phyloP scores from a whole-genome alignment of 768 basidiomycete genomes.

The Tylopilus subfusipes region DNA sequence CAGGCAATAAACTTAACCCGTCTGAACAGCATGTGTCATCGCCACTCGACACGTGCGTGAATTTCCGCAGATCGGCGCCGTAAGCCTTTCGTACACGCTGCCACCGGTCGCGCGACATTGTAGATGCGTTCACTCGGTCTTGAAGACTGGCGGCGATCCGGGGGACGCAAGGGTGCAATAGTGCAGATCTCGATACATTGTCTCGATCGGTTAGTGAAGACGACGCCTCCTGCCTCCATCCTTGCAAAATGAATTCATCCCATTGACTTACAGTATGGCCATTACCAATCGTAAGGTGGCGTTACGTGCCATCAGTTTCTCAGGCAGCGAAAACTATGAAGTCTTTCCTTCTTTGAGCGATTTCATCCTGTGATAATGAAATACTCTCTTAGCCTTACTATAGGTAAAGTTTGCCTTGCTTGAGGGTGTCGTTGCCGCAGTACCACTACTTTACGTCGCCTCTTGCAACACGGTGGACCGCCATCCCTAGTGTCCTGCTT shows the following conservation, averaged over 20 bases:
- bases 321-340: neutral
- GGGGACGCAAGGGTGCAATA: slow-evolving; percentile 5
- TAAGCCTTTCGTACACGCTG: slow-evolving; percentile 12
- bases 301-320: slow-evolving; percentile 1
- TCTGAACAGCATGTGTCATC: neutral
- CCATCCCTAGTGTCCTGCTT: slow-evolving; percentile 10
- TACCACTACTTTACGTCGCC: slow-evolving; percentile 12
- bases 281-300: slow-evolving; percentile 3
- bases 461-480: slow-evolving; percentile 3
- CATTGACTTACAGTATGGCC: neutral
- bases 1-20: slow-evolving; percentile 8
- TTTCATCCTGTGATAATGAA: slow-evolving; percentile 18
- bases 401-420: slow-evolving; percentile 1
- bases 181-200: slow-evolving; percentile 19
- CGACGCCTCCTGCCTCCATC: neutral
- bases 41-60: neutral
- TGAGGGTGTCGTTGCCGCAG: slow-evolving; percentile 4
- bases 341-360: slow-evolving; percentile 1
- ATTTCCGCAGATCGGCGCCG: slow-evolving; percentile 16
- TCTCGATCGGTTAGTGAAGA: slow-evolving; percentile 20
- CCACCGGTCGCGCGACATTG: slow-evolving; percentile 6
- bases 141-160: slow-evolving; percentile 12
- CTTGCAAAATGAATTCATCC: slow-evolving; percentile 19
- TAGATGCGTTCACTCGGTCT: slow-evolving; percentile 5
- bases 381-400: neutral